phyloP scores from a whole-genome alignment of 1,139 yeast species.

The Blastobotrys capitulatus region DNA sequence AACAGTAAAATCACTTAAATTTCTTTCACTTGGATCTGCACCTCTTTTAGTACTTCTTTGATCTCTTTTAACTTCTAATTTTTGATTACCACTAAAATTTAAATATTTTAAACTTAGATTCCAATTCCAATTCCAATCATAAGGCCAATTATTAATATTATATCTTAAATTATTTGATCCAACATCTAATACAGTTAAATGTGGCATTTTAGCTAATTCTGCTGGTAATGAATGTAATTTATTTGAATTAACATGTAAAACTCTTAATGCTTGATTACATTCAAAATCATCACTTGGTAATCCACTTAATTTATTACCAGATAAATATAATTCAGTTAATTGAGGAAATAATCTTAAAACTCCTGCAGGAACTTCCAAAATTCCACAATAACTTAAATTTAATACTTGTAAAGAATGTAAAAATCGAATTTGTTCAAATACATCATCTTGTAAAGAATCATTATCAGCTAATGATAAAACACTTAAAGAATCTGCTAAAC shows the following conservation, averaged over 20 bases:
- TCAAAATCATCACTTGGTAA: conserved; percentile 85
- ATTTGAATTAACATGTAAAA: conserved; percentile 73
- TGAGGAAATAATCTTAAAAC: conserved; percentile 53
- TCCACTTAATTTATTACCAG: conserved; percentile 77
- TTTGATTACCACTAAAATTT: conserved; percentile 86
- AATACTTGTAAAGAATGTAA: conserved; percentile 56
- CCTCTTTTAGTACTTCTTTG: conserved; percentile 36
- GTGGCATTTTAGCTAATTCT: conserved; percentile 65
- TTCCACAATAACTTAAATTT: conserved; percentile 77
- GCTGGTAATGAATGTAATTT: conserved; percentile 85
- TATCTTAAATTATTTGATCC: conserved; percentile 89
- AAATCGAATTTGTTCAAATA: conserved; percentile 62
- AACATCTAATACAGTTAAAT: conserved; percentile 72
- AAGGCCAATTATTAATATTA: conserved; percentile 89
- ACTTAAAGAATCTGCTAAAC: conserved; percentile 39
- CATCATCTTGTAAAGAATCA: conserved; percentile 63
- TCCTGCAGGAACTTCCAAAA: conserved; percentile 75
- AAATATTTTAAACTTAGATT: conserved; percentile 71
- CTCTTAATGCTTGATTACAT: conserved; percentile 49
- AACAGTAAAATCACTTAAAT: conserved; percentile 71
- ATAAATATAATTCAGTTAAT: conserved; percentile 64
- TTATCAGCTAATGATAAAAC: conserved; percentile 74
- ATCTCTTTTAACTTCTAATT: conserved; percentile 77
- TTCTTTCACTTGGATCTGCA: conserved; percentile 29
- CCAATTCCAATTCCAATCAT: conserved; percentile 97